Evolutionary conservation across 176 grass and related monocot genomes (phyloP).

Genomic region (Oryza coarctata): DNA sequence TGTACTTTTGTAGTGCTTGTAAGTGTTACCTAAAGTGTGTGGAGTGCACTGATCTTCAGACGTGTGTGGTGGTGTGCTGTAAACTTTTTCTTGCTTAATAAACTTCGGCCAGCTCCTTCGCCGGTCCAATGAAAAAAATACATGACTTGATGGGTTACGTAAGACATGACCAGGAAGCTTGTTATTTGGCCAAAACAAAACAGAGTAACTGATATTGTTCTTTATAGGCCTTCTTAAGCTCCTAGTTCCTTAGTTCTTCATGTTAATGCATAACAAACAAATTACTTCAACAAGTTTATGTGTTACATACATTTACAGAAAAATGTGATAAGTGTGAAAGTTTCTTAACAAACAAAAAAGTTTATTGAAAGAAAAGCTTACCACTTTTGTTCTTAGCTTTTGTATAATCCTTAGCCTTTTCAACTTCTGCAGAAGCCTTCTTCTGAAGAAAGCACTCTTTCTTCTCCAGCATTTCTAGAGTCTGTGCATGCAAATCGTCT

Average conservation of each 20-base stretch:
- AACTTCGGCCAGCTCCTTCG: too few relatives aligned
- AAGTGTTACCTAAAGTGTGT: too few relatives aligned
- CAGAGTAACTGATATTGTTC: too few relatives aligned
- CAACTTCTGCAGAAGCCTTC: conserved; percentile 53
- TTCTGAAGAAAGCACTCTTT: conserved; percentile 64
- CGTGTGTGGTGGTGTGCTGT: too few relatives aligned
- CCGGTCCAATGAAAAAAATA: too few relatives aligned
- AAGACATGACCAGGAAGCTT: not conserved
- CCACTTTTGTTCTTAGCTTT: conserved; percentile 73
- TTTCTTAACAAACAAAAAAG: not conserved
- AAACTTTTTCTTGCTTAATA: too few relatives aligned
- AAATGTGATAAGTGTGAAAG: too few relatives aligned
- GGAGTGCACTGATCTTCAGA: too few relatives aligned
- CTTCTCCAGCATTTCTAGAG: conserved; percentile 70
- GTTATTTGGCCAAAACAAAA: not conserved
- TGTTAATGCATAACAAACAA: not conserved
- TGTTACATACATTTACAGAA: too few relatives aligned
- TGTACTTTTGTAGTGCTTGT: too few relatives aligned
- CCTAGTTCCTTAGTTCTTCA: too few relatives aligned
- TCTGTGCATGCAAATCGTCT: conserved; percentile 7
- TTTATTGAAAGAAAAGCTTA: conserved; percentile 32
- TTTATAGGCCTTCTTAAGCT: too few relatives aligned
- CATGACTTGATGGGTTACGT: not conserved
- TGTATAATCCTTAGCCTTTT: conserved; percentile 71
- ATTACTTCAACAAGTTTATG: not conserved